These are phyloP conservation scores for Podospora australis DNA, from an alignment of 495 filamentous ascomycete genomes.

Conservation along the genomic window DNA sequence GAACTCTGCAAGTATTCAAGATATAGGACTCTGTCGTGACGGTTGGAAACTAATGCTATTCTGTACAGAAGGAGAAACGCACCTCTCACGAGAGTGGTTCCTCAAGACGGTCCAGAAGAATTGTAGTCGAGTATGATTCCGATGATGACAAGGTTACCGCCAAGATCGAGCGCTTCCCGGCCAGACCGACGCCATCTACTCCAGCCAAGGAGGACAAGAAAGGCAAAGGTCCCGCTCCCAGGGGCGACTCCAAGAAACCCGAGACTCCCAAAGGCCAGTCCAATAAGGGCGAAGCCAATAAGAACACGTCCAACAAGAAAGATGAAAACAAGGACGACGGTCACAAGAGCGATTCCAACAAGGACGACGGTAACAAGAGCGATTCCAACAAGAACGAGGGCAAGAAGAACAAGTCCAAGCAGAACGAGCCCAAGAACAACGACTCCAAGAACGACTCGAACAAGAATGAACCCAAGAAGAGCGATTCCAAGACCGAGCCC, in stretches of 20 bases:
- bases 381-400: neutral
- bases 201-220: conserved; percentile 2
- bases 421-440: neutral
- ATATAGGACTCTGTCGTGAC: neutral
- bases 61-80: too few species aligned
- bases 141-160: neutral
- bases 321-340: neutral
- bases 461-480: conserved; percentile 8
- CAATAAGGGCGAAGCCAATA: neutral
- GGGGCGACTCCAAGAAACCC: too few species aligned
- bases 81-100: too few species aligned
- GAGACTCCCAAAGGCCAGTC: neutral
- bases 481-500: neutral
- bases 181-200: neutral
- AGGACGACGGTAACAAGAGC: neutral
- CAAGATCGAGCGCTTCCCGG: neutral
- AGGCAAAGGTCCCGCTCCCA: neutral
- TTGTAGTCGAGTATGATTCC: too few species aligned
- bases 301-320: neutral
- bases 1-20: neutral
- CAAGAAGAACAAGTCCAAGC: neutral
- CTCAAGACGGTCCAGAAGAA: neutral
- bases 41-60: too few species aligned
- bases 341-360: neutral
- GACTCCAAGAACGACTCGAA: conserved; percentile 7